These are phyloP conservation scores for Suillus tomentosus DNA, from an alignment of 768 basidiomycete genomes.

Conservation along the genomic window DNA sequence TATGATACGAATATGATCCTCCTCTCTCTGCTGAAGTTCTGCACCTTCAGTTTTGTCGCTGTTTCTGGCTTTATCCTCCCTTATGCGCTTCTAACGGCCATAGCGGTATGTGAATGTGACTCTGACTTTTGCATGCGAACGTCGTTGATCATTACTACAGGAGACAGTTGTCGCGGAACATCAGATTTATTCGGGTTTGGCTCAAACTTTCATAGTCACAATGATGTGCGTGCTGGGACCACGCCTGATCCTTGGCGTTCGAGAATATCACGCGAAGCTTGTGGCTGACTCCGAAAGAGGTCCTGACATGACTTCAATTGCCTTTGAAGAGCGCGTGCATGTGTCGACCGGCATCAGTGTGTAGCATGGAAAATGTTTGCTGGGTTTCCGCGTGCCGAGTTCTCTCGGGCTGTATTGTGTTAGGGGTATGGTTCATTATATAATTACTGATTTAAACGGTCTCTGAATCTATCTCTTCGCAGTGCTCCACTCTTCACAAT, in stretches of 20 bases:
- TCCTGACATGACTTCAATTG: neutral
- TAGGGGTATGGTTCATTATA: too few species aligned
- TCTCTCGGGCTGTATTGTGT: neutral
- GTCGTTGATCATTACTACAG: neutral
- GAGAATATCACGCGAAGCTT: constrained; percentile 2
- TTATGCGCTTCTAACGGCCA: neutral
- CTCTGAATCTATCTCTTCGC: too few species aligned
- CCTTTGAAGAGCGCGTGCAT: neutral
- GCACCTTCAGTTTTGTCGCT: neutral
- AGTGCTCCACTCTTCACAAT: too few species aligned
- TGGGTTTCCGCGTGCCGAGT: neutral
- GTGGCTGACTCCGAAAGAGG: neutral
- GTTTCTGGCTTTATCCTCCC: neutral
- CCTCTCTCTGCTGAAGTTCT: neutral
- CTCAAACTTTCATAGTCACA: neutral
- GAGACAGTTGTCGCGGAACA: neutral
- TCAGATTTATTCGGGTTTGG: neutral
- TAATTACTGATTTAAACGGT: too few species aligned
- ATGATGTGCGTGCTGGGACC: neutral
- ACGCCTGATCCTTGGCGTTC: neutral
- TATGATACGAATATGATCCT: neutral
- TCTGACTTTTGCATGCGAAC: neutral
- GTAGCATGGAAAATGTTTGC: neutral
- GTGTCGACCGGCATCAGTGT: neutral
- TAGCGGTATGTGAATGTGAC: neutral